Base-by-base conservation (phyloP, 345 rosid species). In the Cochlearia excelsa region DNA sequence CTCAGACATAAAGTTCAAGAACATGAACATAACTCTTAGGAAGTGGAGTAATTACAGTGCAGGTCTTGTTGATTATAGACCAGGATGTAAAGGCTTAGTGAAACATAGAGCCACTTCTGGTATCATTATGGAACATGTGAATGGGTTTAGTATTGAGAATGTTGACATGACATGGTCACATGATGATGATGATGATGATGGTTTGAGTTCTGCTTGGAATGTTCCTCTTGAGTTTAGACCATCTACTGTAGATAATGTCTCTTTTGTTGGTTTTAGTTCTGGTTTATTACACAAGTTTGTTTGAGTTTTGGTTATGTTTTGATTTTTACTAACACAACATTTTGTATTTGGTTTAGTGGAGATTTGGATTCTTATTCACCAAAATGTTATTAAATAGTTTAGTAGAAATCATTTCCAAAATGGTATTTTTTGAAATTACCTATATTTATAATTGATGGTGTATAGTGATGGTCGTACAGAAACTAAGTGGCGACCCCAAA, bases 141-240 rank as follows among this genome's bases (percentile, higher is more conserved):
- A 84, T 54, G 97, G 97, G 9, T 68, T 92, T 62, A 81, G 83
- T 63, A 50, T 84, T 51, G 81, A 84, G 51, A 86, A 86, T 69
- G 94, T 92, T 51, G 77, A 75, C 67, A 70, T 86, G 84, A 86
- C 74, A 68, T 84, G 97, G 94, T 72, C 75, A 16, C 71, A 75
- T 52, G 78, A 58, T 62, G 59, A 29, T 46, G 78, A 58, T 62
- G 59, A 29, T 46, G 73, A 74, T 52, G 77, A 58, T 62, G 59
- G 27, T 46, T 35, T 49, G 38, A 65, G 42, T 35, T 16, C 51
- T 39, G 63, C 57, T 28, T 88, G 96, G 98, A 77, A 83, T 66
- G 85, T 77, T 72, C 91, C 96, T 61, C 73, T 86, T 30, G 91
- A 92, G 45, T 88, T 92, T 75, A 81, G 76, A 67, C 97, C 95